Evolutionary conservation across 169 alveolate species (phyloP).

Genomic region (Plasmodium malariae): DNA sequence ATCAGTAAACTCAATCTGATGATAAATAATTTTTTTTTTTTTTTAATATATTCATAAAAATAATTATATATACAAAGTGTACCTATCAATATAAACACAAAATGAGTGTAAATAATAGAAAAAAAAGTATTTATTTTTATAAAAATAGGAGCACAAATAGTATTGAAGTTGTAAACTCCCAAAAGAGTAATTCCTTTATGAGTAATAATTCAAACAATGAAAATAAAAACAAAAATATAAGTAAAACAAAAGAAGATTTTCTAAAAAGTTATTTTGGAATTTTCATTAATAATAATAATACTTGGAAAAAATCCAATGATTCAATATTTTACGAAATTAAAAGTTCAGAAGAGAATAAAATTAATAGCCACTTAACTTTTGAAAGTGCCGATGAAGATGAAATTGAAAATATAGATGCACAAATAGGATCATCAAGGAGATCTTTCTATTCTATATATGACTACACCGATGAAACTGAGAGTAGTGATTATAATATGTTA

Average conservation of each 20-base stretch:
- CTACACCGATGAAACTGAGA: conserved; percentile 48
- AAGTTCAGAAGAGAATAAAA: conserved; percentile 18
- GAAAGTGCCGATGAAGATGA: not conserved
- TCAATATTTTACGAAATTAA: conserved; percentile 46
- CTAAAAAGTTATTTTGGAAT: conserved; percentile 12
- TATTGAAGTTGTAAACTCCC: not conserved
- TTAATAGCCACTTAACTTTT: not conserved
- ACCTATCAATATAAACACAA: too few relatives aligned
- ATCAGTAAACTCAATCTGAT: too few relatives aligned
- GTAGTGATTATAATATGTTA: conserved; percentile 28
- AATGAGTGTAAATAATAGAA: conserved; percentile 13
- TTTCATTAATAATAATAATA: conserved; percentile 1
- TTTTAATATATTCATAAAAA: not conserved
- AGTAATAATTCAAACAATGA: not conserved
- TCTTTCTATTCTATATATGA: conserved; percentile 69
- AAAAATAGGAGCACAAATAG: conserved; percentile 22
- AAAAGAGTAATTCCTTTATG: conserved; percentile 15
- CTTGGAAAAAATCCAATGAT: conserved; percentile 6
- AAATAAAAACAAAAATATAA: not conserved
- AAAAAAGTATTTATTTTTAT: conserved; percentile 34
- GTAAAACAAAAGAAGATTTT: not conserved
- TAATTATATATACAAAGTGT: not conserved
- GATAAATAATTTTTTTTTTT: too few relatives aligned
- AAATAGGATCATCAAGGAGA: conserved; percentile 21
- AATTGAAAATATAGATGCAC: not conserved